Evolutionary conservation across 306 rosid genomes (phyloP), one percentile per base, ranked within the genome.

Genomic region (Ammopiptanthus mongolicus): DNA sequence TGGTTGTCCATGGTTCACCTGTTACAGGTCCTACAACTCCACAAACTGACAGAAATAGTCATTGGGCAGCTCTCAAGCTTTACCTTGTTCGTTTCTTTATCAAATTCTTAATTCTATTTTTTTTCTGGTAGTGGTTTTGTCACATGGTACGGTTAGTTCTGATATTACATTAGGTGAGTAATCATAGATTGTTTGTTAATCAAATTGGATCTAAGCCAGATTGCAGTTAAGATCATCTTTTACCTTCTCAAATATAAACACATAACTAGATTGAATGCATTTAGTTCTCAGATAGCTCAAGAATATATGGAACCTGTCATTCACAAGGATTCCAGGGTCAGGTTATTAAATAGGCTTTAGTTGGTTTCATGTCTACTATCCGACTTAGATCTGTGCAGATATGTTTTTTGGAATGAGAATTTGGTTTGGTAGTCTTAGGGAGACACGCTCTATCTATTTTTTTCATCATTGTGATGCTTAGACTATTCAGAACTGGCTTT

Each of bases 61-160:
- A 61, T 23, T 94, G 98, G 98, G 84, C 87, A 62, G 75, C 86
- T 19, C 97, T 94, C 47, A 94, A 94, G 87, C 86, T 84, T 80
- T 90, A 88, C 83, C 91, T 94, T 78, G 98, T 94, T 57, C 1
- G 96, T 75, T 53, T 59, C 28, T 65, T 55, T 37, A 39, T 29
- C 50, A 17, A 48, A 0, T 58, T 25, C 11, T 39, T 2, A 33
- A 1, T 41, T 25, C 12, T 14, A 0, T 50, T 9, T 7, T 53
- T 36, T 1, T 8, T 22, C 31, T 36, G 10, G 15, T 34, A 48
- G 72, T 51, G 51, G 33, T 51, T 63, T 75, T 22, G 42, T 7
- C 50, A 74, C 15, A 48, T 34, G 60, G 51, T 13, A 31, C 23
- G 42, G 34, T 39, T 23, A 15, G 67, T 57, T 31, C 58, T 57